Conservation (phyloP, 1,139 yeast species). For the Candida sp. region DNA sequence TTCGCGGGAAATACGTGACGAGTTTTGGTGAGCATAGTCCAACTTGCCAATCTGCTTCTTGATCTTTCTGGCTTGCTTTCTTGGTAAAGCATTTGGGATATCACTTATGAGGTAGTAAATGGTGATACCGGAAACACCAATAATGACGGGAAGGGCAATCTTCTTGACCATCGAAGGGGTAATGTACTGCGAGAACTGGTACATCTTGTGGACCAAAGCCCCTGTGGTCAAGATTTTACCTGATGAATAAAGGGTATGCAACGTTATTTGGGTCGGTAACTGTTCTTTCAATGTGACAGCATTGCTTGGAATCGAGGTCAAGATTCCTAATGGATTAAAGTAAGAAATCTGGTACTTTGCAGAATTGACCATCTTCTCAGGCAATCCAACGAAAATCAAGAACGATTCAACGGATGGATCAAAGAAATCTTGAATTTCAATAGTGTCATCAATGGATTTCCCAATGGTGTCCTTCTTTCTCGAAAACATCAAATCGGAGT, state of each 20-base stretch:
- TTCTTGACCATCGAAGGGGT: conserved; percentile 35
- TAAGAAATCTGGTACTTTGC: conserved; percentile 34
- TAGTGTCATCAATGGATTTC: conserved; percentile 60
- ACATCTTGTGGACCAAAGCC: conserved; percentile 38
- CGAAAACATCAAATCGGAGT: conserved; percentile 84
- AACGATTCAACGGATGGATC: conserved; percentile 75
- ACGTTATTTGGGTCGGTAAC: conserved; percentile 43
- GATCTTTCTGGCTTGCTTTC: conserved; percentile 79
- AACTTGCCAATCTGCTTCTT: conserved; percentile 60
- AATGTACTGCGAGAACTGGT: conserved; percentile 29
- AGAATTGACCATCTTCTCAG: conserved; percentile 31
- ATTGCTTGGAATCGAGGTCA: conserved; percentile 35
- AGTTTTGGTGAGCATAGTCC: conserved; percentile 81
- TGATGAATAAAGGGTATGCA: conserved; percentile 48
- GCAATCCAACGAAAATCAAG: conserved; percentile 46
- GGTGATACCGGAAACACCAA: conserved; percentile 61
- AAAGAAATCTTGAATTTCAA: conserved; percentile 72
- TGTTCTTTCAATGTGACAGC: conserved; percentile 36
- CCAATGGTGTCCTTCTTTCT: conserved; percentile 68
- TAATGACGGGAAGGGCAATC: conserved; percentile 48
- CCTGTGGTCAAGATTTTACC: conserved; percentile 49
- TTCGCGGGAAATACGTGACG: conserved; percentile 80
- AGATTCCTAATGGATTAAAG: conserved; percentile 39
- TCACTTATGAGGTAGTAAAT: conserved; percentile 74
- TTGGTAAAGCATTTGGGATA: conserved; percentile 88